phyloP scores from a whole-genome alignment of 2,329 filamentous ascomycete species.

The Dactylellina parvicollis region DNA sequence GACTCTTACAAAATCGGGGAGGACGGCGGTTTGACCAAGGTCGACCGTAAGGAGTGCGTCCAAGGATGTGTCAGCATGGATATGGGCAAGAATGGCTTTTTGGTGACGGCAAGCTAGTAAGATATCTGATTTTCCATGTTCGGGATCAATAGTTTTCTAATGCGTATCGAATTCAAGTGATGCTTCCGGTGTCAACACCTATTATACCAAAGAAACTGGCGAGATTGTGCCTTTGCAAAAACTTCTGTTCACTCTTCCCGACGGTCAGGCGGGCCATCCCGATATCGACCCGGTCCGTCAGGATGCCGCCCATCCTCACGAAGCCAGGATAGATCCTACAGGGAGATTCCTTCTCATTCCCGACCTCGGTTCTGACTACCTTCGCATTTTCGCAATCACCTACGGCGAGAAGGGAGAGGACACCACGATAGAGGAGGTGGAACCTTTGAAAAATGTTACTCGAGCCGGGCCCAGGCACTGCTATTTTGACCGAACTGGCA shows the following conservation, averaged over 20 bases:
- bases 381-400: slow-evolving; percentile 69
- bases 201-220: slow-evolving; percentile 48
- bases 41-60: slow-evolving; percentile 47
- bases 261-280: slow-evolving; percentile 46
- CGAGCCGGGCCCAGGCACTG: slow-evolving; percentile 74
- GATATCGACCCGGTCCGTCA: slow-evolving; percentile 63
- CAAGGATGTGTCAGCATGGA: slow-evolving; percentile 53
- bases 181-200: slow-evolving; percentile 50
- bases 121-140: neutral
- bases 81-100: slow-evolving; percentile 52
- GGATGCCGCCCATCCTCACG: slow-evolving; percentile 71
- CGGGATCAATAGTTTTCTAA: neutral
- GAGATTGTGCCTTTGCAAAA: slow-evolving; percentile 48
- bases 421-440: slow-evolving; percentile 62
- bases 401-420: slow-evolving; percentile 52
- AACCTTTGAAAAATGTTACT: slow-evolving; percentile 63
- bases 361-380: slow-evolving; percentile 72
- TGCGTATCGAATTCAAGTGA: slow-evolving; percentile 9
- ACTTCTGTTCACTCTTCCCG: slow-evolving; percentile 33
- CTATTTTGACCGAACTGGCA: slow-evolving; percentile 64
- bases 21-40: slow-evolving; percentile 45
- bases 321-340: slow-evolving; percentile 73
- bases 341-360: slow-evolving; percentile 72
- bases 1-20: slow-evolving; percentile 51
- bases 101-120: slow-evolving; percentile 52